Base-by-base conservation (phyloP, 2,329 filamentous ascomycete species). In the Aspergillus floridensis region DNA sequence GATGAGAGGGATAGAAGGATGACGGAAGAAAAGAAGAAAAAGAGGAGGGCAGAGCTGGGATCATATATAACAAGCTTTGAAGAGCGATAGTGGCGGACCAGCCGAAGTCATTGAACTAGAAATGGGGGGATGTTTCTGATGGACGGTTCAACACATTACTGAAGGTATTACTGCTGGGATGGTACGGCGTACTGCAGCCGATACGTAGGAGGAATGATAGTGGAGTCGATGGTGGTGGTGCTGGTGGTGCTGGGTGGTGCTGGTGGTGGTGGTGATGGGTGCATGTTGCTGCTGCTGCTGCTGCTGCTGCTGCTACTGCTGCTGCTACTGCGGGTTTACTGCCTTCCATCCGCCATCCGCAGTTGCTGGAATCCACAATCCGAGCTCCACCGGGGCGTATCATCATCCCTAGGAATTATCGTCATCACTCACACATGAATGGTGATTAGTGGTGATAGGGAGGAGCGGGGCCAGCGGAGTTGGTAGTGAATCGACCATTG, bases 401-500 rank as follows among this genome's bases (percentile, higher is more conserved):
- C 68, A 69, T 71, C 63, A 70, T 74, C 65, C 72, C 72, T 74
- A 69, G 65, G 68, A 72, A 76, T 76, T 74, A 68, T 75, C 74
- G 73, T 76, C 68, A 69, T 71, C 60, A 63, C 65, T 65, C 65
- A 57, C 49, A 56, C 24, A 31, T 24, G 14, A 12, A 26, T n/a
- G 21, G n/a, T 49, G 29, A n/a, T 49, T 24, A 24, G 48, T 49
- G 12, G 12, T 49, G 48, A n/a, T 14, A 12, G 21, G 22, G 7
- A 29, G 48, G 48, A 24, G 21, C 47, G 38, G 24, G 53, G 24
- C 29, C 26, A 35, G 44, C 19, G 35, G 51, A 24, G 46, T 29
- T 31, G 19, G 8, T 2, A 49, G 21, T 24, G 11, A n/a, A 46
- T 19, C 21, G 16, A 16, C 48, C 35, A 54, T 59, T 60, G 59